These are phyloP conservation scores for Catunica adiposa DNA, from an alignment of 2,329 filamentous ascomycete species.

Conservation along the genomic window DNA sequence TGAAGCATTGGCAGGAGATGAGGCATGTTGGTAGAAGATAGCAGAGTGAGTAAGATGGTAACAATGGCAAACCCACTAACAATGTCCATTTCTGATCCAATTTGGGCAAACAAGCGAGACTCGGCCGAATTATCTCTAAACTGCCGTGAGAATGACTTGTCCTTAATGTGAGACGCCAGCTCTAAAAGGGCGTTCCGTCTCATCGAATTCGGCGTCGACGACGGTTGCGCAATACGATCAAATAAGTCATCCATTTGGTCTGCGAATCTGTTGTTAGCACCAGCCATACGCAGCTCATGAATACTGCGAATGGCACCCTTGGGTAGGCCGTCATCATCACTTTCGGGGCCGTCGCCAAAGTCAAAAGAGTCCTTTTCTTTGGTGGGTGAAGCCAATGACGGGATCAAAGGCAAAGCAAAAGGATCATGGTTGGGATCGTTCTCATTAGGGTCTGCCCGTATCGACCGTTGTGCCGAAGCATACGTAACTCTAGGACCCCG, in stretches of 20 bases:
- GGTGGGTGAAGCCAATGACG: conserved; percentile 6
- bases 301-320: conserved; percentile 42
- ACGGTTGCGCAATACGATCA: conserved; percentile 40
- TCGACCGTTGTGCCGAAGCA: conserved; percentile 20
- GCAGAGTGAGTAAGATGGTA: conserved; percentile 45
- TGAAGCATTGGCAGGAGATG: conserved; percentile 42
- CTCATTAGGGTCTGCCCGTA: conserved; percentile 11
- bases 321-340: conserved; percentile 25
- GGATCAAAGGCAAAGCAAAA: conserved; percentile 10
- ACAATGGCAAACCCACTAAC: conserved; percentile 46
- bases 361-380: conserved; percentile 14
- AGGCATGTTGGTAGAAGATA: conserved; percentile 42
- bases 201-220: conserved; percentile 30
- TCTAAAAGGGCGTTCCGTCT: conserved; percentile 44
- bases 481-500: conserved; percentile 25
- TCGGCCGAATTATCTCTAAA: conserved; percentile 63
- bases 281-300: conserved; percentile 48
- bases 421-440: conserved; percentile 14
- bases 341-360: conserved; percentile 19
- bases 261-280: conserved; percentile 48
- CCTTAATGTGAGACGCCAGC: conserved; percentile 39
- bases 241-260: conserved; percentile 50
- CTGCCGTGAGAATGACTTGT: conserved; percentile 47
- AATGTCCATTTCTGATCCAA: conserved; percentile 42
- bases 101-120: conserved; percentile 46